These are phyloP conservation scores for Hypomontagnella monticulosa DNA, from an alignment of 495 filamentous ascomycete species.

Conservation along the genomic window DNA sequence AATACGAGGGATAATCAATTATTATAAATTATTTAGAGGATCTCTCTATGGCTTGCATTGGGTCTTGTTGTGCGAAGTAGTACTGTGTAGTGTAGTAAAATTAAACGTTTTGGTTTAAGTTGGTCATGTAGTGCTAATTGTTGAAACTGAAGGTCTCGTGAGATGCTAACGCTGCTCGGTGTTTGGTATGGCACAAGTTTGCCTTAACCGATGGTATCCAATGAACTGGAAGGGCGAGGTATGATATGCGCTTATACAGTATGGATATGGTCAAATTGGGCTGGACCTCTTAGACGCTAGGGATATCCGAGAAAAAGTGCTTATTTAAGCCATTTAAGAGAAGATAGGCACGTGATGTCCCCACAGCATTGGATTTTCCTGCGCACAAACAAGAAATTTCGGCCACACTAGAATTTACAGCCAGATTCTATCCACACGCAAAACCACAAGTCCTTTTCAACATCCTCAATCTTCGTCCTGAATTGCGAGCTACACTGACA, in stretches of 20 bases:
- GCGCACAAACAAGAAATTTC: conserved; percentile 49
- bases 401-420: conserved; percentile 47
- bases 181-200: too few relatives aligned
- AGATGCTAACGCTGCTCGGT: too few relatives aligned
- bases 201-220: too few relatives aligned
- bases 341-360: conserved; percentile 28
- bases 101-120: too few relatives aligned
- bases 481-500: conserved; percentile 45
- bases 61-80: neutral
- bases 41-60: neutral
- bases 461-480: conserved; percentile 42
- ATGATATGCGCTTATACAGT: too few relatives aligned
- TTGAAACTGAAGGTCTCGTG: too few relatives aligned
- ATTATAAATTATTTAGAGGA: neutral
- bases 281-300: neutral
- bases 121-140: too few relatives aligned
- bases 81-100: too few relatives aligned
- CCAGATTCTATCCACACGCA: conserved; percentile 42
- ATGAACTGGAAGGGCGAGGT: too few relatives aligned
- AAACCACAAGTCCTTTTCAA: conserved; percentile 43
- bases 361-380: conserved; percentile 32
- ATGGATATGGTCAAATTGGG: too few relatives aligned
- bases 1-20: neutral
- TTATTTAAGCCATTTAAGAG: neutral
- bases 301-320: conserved; percentile 5